Evolutionary conservation across 441 rosid species (phyloP).

Genomic region (Gossypium lobatum): DNA sequence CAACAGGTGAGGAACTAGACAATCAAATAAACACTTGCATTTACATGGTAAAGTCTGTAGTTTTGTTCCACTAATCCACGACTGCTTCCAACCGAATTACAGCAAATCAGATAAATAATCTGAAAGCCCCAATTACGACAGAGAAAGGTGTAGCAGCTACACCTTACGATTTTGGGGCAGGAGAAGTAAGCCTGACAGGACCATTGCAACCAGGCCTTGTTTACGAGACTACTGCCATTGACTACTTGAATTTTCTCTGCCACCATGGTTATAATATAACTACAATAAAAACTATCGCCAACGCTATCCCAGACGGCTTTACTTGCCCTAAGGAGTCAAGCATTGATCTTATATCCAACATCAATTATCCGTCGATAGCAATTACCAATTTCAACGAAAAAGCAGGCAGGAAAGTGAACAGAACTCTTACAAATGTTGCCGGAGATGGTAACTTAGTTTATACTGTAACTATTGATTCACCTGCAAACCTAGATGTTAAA

Average conservation of each 20-base stretch:
- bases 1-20: slow-evolving; percentile 38
- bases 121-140: slow-evolving; percentile 43
- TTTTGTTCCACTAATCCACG: not conserved
- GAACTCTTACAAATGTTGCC: slow-evolving; percentile 67
- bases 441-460: slow-evolving; percentile 41
- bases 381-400: slow-evolving; percentile 34
- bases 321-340: slow-evolving; percentile 46
- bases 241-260: slow-evolving; percentile 70
- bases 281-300: slow-evolving; percentile 39
- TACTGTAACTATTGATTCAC: slow-evolving; percentile 25
- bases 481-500: slow-evolving; percentile 28
- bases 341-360: slow-evolving; percentile 39
- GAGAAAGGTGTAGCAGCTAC: slow-evolving; percentile 51
- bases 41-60: not conserved
- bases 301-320: slow-evolving; percentile 34
- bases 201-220: slow-evolving; percentile 66
- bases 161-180: slow-evolving; percentile 66
- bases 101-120: slow-evolving; percentile 63
- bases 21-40: not conserved
- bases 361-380: slow-evolving; percentile 73
- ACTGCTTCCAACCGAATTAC: slow-evolving; percentile 11
- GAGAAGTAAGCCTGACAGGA: slow-evolving; percentile 49
- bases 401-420: slow-evolving; percentile 33
- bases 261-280: slow-evolving; percentile 46
- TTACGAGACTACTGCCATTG: slow-evolving; percentile 51